These are phyloP conservation scores for Herpetomonas tarakana DNA, from an alignment of 208 protist genomes.

Conservation along the genomic window DNA sequence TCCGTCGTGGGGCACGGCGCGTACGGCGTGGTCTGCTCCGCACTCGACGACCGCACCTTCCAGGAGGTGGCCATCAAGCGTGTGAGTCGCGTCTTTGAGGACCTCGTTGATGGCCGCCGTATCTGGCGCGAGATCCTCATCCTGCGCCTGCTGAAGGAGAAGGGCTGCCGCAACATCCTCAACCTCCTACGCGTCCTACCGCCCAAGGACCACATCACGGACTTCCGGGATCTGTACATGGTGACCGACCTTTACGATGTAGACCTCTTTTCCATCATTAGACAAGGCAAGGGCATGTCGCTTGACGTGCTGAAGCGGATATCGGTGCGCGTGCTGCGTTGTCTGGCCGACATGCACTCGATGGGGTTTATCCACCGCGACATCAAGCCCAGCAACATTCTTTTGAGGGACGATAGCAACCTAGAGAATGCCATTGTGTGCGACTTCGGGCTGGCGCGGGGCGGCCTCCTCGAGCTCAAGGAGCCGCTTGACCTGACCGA, in stretches of 20 bases:
- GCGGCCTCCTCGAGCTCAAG: slow-evolving; percentile 54
- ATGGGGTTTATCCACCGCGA: slow-evolving; percentile 97
- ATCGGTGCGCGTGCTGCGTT: slow-evolving; percentile 94
- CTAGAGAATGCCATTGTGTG: slow-evolving; percentile 89
- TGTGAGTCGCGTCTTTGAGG: slow-evolving; percentile 93
- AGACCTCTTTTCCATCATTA: slow-evolving; percentile 90
- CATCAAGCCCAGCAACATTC: slow-evolving; percentile 95
- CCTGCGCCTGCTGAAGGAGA: slow-evolving; percentile 86
- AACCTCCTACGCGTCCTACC: slow-evolving; percentile 65
- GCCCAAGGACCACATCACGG: slow-evolving; percentile 56
- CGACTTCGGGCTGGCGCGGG: slow-evolving; percentile 92
- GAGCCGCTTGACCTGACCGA: slow-evolving; percentile 92
- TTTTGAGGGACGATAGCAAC: slow-evolving; percentile 82
- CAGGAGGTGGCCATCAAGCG: slow-evolving; percentile 98
- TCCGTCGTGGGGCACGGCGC: slow-evolving; percentile 84
- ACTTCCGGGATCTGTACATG: slow-evolving; percentile 88
- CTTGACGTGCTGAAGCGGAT: slow-evolving; percentile 91
- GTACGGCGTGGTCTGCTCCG: slow-evolving; percentile 88
- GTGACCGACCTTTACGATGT: slow-evolving; percentile 93
- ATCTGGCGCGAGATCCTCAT: slow-evolving; percentile 97
- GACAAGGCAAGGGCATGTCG: slow-evolving; percentile 44
- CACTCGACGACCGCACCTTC: slow-evolving; percentile 70
- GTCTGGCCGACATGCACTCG: slow-evolving; percentile 95
- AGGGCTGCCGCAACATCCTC: slow-evolving; percentile 94
- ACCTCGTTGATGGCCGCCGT: slow-evolving; percentile 94